Conservation (phyloP, 805 yeast species). For the Kazachstania africana region DNA sequence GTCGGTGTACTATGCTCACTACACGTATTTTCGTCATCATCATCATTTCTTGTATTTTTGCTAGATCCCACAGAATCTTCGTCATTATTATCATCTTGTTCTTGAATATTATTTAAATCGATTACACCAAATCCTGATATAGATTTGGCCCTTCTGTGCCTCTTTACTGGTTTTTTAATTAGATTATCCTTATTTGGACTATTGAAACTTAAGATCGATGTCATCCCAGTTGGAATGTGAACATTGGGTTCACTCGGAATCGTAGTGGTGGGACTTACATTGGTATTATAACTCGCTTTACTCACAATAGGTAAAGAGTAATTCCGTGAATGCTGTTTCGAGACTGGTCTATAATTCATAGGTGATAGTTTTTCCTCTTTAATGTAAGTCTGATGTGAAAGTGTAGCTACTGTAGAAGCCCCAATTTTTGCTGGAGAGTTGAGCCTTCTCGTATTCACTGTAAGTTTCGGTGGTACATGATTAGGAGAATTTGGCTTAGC, state of each 20-base stretch:
- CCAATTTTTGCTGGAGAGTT: conserved; percentile 63
- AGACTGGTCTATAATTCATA: not conserved
- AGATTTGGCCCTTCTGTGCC: conserved; percentile 20
- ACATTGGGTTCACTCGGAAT: not conserved
- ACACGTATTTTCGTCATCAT: conserved; percentile 20
- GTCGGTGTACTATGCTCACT: conserved; percentile 23
- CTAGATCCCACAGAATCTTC: not conserved
- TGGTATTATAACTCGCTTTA: not conserved
- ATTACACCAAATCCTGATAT: conserved; percentile 22
- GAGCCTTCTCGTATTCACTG: conserved; percentile 28
- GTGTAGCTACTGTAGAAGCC: conserved; percentile 54
- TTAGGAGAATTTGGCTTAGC: not conserved
- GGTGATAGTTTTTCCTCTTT: conserved; percentile 16
- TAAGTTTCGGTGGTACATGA: not conserved
- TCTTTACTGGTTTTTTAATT: conserved; percentile 6
- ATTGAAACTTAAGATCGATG: conserved; percentile 14
- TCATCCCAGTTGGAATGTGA: conserved; percentile 8
- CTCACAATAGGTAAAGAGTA: no score
- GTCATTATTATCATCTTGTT: conserved; percentile 5
- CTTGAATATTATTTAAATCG: conserved; percentile 15
- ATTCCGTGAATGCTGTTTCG: no score
- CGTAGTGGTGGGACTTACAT: no score
- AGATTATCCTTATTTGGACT: not conserved
- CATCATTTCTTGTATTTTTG: conserved; percentile 2
- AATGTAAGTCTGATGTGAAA: conserved; percentile 18